phyloP scores from a whole-genome alignment of 192 early-diverging fungal species.

The Pilaira anomala region DNA sequence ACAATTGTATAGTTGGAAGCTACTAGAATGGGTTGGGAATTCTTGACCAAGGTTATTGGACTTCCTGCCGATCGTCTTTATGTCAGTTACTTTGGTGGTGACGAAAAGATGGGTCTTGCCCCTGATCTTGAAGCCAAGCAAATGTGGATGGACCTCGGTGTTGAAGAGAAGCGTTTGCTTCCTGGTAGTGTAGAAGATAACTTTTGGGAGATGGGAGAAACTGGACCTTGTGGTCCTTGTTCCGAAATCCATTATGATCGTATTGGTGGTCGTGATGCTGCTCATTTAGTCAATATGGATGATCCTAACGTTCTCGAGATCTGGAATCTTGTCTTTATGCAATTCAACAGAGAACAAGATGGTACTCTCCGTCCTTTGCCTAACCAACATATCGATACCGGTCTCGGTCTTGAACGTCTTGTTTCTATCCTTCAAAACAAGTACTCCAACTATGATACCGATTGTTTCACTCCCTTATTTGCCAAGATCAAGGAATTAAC shows the following conservation, averaged over 20 bases:
- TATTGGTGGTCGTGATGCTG: slow-evolving; percentile 89
- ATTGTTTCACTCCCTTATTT: slow-evolving; percentile 85
- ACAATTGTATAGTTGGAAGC: slow-evolving; percentile 65
- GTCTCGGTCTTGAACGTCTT: slow-evolving; percentile 94
- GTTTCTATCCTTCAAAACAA: slow-evolving; percentile 93
- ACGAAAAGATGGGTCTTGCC: slow-evolving; percentile 69
- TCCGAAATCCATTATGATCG: slow-evolving; percentile 98
- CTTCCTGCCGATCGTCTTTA: slow-evolving; percentile 88
- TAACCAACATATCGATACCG: slow-evolving; percentile 97
- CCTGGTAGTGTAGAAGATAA: not conserved
- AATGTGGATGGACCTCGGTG: slow-evolving; percentile 87
- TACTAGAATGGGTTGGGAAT: slow-evolving; percentile 86
- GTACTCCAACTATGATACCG: slow-evolving; percentile 97
- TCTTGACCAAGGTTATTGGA: slow-evolving; percentile 82
- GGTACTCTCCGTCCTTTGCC: slow-evolving; percentile 83
- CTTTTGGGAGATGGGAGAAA: slow-evolving; percentile 88
- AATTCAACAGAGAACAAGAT: slow-evolving; percentile 96
- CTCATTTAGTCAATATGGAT: slow-evolving; percentile 90
- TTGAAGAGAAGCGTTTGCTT: slow-evolving; percentile 51
- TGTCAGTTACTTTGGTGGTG: slow-evolving; percentile 96
- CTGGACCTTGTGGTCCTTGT: slow-evolving; percentile 96
- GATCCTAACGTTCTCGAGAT: slow-evolving; percentile 98
- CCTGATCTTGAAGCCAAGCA: slow-evolving; percentile 90
- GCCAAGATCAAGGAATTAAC: slow-evolving; percentile 81
- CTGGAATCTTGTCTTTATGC: slow-evolving; percentile 99